Percentiles rank a stretch among this genome's conserved stretches.
phyloP scores from a whole-genome alignment of 371 early-diverging fungal species.

The Basidiobolus meristosporus region DNA sequence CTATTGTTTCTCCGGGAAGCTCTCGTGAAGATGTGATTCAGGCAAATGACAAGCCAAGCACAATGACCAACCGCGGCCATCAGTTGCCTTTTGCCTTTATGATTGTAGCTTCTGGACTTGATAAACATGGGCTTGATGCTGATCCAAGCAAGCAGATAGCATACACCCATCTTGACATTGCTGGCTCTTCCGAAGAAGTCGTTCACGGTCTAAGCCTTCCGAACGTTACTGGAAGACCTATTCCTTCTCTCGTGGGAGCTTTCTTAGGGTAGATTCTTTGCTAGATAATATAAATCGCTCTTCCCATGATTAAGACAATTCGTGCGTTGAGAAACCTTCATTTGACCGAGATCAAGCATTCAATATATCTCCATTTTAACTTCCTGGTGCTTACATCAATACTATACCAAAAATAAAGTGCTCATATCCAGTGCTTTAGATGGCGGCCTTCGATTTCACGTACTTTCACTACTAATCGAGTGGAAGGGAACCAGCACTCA shows the following conservation, averaged over 20 bases:
- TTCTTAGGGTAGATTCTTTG: constrained; percentile 41
- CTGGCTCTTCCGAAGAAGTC: constrained; percentile 54
- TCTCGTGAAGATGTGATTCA: constrained; percentile 63
- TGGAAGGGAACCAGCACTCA: no score
- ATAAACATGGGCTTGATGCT: constrained; percentile 40
- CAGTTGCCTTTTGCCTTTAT: constrained; percentile 78
- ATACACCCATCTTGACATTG: constrained; percentile 75
- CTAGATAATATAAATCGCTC: no score
- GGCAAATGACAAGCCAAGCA: constrained; percentile 51
- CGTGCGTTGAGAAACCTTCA: no score
- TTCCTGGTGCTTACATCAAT: no score
- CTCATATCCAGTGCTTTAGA: no score
- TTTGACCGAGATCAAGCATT: no score
- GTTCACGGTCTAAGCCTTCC: constrained; percentile 46
- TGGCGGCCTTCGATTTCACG: no score
- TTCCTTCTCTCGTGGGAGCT: constrained; percentile 55
- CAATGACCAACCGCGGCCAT: constrained; percentile 64
- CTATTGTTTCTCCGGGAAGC: constrained; percentile 32
- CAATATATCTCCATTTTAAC: not conserved
- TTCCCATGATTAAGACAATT: no score
- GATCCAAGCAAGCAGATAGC: constrained; percentile 33
- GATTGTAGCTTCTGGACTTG: constrained; percentile 56
- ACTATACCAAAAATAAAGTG: no score
- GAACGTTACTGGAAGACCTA: constrained; percentile 55
- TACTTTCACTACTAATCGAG: no score